Base-by-base conservation (phyloP, 371 early-diverging fungal genomes). In the Homolaphlyctis polyrhiza region DNA sequence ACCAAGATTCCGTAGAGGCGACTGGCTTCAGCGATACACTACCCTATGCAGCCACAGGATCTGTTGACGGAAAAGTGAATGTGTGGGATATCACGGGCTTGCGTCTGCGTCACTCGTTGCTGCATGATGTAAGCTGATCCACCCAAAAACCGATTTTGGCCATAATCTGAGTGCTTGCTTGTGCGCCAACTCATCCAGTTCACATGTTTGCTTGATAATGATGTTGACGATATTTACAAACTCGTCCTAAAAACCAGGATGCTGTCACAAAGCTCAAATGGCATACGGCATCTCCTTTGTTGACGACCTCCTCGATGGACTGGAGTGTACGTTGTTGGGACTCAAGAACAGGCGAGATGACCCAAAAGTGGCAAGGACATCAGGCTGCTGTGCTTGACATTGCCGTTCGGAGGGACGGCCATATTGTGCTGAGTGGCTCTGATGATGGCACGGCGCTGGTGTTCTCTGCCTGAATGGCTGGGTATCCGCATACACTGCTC, bases 31-130 rank as follows among this genome's bases (percentile, higher is more conserved):
- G 16, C 32, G 64, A 1, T 63, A 86, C 85, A 1, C 70, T 89
- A 60, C 83, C 88, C n/a, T 71, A 89, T 58, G 90, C 85, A 29
- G 90, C 94, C 0, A 90, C 92, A 28, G 95, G 91, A 2, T 91
- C 94, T 1, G 87, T 92, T 3, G 97, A 97, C 73, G 92, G 91
- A 52, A 86, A 82, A 6, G 79, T 94, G 25, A 87, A 84, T 48
- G 81, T 96, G 47, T 95, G 95, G 94, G 94, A 96, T 75, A 75
- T 90, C 8, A 82, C 82, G 49, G 86, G 88, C 25, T 80, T 89
- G 74, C 85, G 86, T 58, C 73, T 89, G 49, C 86, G 93, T 27
- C 78, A 81, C 27, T 82, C 89, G 21, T 74, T 87, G 35, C 64
- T 74, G 16, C 93, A 94, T 72, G 79, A 84, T 30, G 86, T 80